phyloP scores from a whole-genome alignment of 495 filamentous ascomycete species.

The Neurospora sp. region DNA sequence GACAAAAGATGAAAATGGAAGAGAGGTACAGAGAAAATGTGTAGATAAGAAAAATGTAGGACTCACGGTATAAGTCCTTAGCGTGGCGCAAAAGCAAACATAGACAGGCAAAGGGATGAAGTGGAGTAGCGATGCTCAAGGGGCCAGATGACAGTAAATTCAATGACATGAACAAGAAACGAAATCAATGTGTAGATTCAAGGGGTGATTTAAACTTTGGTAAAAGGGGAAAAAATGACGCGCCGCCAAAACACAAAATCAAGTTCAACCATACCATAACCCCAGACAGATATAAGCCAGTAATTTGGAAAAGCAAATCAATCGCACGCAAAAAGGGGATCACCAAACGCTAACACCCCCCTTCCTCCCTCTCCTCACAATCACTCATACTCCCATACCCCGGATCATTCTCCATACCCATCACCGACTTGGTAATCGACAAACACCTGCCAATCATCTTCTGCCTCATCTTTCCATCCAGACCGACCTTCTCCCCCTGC shows the following conservation, averaged over 20 bases:
- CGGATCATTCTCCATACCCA: conserved; percentile 43
- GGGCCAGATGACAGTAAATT: background rate
- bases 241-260: background rate
- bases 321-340: background rate
- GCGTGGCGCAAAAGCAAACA: background rate
- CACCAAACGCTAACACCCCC: conserved; percentile 9
- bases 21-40: background rate
- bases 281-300: background rate
- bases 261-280: background rate
- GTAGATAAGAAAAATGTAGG: background rate
- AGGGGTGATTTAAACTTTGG: background rate
- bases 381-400: conserved; percentile 44
- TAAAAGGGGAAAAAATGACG: background rate
- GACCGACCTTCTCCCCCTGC: conserved; percentile 30
- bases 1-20: background rate
- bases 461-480: conserved; percentile 36
- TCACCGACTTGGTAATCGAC: conserved; percentile 35
- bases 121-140: background rate
- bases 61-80: background rate
- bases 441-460: conserved; percentile 41
- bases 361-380: conserved; percentile 12
- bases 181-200: background rate
- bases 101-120: background rate
- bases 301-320: background rate
- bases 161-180: background rate